Evolutionary conservation across 2,329 filamentous ascomycete genomes (phyloP).

Genomic region (Cercospora sojina): DNA sequence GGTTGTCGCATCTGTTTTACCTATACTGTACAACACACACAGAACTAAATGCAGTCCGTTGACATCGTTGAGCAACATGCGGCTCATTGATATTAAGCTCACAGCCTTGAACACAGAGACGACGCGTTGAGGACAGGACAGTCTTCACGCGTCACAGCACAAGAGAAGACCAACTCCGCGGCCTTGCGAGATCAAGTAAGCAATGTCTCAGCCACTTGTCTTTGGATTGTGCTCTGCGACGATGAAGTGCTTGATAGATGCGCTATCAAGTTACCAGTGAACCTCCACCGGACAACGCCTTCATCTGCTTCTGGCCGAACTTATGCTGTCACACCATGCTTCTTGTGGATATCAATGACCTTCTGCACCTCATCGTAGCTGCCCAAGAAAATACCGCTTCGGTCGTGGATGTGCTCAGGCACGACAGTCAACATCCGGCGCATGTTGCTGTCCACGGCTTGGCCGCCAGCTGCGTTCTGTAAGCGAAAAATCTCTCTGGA

Average conservation of each 20-base stretch:
- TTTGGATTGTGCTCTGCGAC: not conserved
- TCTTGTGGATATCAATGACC: conserved; percentile 79
- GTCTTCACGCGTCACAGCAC: not conserved
- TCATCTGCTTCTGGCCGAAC: not conserved
- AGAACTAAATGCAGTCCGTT: not conserved
- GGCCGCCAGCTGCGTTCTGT: conserved; percentile 69
- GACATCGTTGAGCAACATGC: not conserved
- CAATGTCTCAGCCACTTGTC: not conserved
- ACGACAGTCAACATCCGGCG: conserved; percentile 82
- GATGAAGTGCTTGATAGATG: not conserved
- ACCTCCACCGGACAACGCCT: not conserved
- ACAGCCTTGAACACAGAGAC: not conserved
- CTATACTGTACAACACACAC: not conserved
- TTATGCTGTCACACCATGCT: conserved; percentile 40
- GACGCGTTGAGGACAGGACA: not conserved
- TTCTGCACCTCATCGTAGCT: conserved; percentile 95
- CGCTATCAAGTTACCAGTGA: not conserved
- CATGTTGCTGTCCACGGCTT: conserved; percentile 91
- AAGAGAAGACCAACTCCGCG: not conserved
- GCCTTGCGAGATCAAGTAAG: not conserved
- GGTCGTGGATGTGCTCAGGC: conserved; percentile 91
- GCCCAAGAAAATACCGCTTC: conserved; percentile 92
- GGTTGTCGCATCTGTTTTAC: not conserved
- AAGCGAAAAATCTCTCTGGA: conserved; percentile 4
- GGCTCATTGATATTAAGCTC: not conserved